These are phyloP conservation scores for Colletotrichum eleusines DNA, from an alignment of 2,329 filamentous ascomycete species.

Conservation along the genomic window DNA sequence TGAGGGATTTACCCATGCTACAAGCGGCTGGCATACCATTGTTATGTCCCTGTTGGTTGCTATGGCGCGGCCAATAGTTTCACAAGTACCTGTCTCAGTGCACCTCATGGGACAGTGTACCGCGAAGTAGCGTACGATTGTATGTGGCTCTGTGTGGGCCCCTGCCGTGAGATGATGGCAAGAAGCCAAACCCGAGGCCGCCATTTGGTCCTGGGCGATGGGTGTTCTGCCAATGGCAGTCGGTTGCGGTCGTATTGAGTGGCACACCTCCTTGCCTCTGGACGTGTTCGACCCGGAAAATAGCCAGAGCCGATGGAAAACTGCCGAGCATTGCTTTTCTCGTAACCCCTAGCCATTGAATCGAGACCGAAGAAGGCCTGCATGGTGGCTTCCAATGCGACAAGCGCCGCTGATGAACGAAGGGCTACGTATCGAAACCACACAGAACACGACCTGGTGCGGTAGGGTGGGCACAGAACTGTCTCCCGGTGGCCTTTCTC, in stretches of 20 bases:
- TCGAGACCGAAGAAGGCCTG: neutral
- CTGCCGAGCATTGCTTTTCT: neutral
- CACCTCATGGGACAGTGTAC: neutral
- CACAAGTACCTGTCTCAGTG: neutral
- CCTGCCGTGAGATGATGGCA: neutral
- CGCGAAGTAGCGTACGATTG: neutral
- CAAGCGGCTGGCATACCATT: neutral
- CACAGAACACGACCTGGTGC: neutral
- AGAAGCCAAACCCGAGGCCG: neutral
- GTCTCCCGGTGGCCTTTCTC: neutral
- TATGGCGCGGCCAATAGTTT: neutral
- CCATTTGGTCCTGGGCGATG: neutral
- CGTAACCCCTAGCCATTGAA: neutral
- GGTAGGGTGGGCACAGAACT: neutral
- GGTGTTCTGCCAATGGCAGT: neutral
- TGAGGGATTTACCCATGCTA: constrained; percentile 6
- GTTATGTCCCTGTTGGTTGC: neutral
- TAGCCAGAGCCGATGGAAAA: neutral
- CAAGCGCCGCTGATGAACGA: neutral
- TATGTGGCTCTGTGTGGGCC: neutral
- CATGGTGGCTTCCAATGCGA: neutral
- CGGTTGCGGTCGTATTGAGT: neutral
- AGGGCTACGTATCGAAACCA: too few relatives aligned
- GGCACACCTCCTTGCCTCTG: neutral
- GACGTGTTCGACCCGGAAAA: neutral